Percentiles rank a stretch among this genome's conserved stretches.
Evolutionary conservation across 2,329 filamentous ascomycete genomes (phyloP).

Genomic region (Basipetospora sp.): DNA sequence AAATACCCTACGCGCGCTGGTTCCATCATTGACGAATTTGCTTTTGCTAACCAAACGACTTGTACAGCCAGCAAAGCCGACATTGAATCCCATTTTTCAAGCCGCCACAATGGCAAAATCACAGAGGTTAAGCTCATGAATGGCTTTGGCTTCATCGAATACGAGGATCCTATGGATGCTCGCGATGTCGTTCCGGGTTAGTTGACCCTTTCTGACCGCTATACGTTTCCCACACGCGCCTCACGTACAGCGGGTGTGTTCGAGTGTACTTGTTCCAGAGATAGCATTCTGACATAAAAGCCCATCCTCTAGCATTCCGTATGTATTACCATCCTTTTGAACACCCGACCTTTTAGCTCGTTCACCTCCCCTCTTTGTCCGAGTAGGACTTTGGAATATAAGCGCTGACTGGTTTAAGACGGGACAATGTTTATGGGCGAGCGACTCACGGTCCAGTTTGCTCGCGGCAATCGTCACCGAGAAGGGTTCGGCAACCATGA

Average conservation of each 20-base stretch:
- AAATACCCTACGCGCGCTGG: no score
- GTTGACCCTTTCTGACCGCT: constrained; percentile 16
- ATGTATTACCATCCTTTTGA: no score
- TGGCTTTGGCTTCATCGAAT: constrained; percentile 98
- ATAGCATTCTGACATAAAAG: no score
- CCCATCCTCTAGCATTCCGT: constrained; percentile 54
- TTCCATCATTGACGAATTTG: no score
- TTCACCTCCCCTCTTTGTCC: background rate
- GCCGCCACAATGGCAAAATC: constrained; percentile 92
- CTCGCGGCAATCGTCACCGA: constrained; percentile 60
- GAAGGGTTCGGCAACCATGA: constrained; percentile 35
- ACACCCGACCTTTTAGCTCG: background rate
- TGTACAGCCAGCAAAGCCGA: constrained; percentile 83
- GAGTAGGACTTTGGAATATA: background rate
- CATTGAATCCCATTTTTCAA: constrained; percentile 87
- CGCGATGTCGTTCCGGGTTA: constrained; percentile 95
- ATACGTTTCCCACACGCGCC: background rate
- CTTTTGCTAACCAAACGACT: constrained; percentile 2
- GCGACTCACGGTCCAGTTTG: constrained; percentile 94
- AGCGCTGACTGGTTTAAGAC: constrained; percentile 41
- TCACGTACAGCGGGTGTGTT: no score
- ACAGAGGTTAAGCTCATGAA: constrained; percentile 99
- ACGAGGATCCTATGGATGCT: constrained; percentile 95
- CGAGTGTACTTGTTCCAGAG: no score
- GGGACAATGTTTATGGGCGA: constrained; percentile 97